Evolutionary conservation across 345 rosid species (phyloP), one percentile per base, ranked within the genome.

Genomic region (Zanthoxylum bungeanum): DNA sequence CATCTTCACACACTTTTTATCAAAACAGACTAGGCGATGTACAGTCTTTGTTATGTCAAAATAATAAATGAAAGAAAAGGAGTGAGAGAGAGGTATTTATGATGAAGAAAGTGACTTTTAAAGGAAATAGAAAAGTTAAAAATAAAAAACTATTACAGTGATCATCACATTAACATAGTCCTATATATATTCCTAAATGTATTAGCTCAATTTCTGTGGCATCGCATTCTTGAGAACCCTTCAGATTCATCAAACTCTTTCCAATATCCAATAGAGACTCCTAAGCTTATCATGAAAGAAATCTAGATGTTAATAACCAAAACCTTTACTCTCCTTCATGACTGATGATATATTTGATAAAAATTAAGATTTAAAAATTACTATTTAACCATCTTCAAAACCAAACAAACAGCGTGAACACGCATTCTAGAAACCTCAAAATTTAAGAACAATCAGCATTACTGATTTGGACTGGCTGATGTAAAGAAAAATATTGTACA

Each of bases 131-230:
- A 42, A 21, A n/a, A n/a, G n/a, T n/a, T n/a, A n/a, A n/a, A n/a
- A n/a, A n/a, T n/a, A 64, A 27, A 37, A 30, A 7, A 2, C 19
- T 9, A 30, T 12, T 50, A 49, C 4, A 21, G 4, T 27, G 17
- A 64, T 22, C 68, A 46, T 64, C 69, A 5, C 10, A 25, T 56
- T 39, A 68, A n/a, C n/a, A n/a, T n/a, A n/a, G n/a, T 55, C 53
- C 28, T 68, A 27, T 37, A 53, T 57, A 16, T n/a, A 50, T 31
- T 47, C 24, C 33, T 8, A 21, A 52, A 12, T 52, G 4, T 67
- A 28, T 44, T 21, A 17, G 11, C 27, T 12, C 55, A 16, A 30
- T 4, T 68, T 36, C 61, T 60, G 14, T 34, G 21, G 60, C 61
- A 30, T 68, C 34, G 12, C n/a, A 56, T 55, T 39, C 28, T 56